Evolutionary conservation across 495 filamentous ascomycete species (phyloP), one percentile per base, ranked within the genome.

Genomic region (Penicillium herquei): DNA sequence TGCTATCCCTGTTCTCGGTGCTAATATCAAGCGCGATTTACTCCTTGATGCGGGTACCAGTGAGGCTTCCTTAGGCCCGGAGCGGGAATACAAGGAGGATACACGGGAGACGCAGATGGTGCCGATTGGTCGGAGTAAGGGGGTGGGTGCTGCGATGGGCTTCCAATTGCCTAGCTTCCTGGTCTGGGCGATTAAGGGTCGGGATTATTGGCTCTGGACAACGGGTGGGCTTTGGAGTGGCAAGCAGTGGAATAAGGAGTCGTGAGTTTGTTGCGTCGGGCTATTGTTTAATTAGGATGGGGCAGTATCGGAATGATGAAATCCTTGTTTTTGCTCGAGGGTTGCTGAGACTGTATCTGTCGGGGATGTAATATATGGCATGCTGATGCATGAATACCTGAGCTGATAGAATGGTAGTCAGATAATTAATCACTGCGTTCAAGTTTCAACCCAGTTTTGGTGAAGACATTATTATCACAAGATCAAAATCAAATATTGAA

Each of bases 131-230:
- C 63, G 58, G 37, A 72, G 63, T 35, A 76, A 73, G 44, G 82
- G 81, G 6, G 81, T 87, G 34, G 84, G 84, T 2, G 78, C 79
- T 2, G 73, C 75, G 2, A 77, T 78, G 63, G 83, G 84, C 0
- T 83, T 59, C 48, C 56, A 59, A 42, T 5, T 86, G 51, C 84
- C 84, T 0, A 78, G 82, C 34, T 77, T 77, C 30, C 51, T 81
- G 43, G 78, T 87, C 6, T 83, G 80, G 76, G 56, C 79, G 65
- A 72, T 85, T 52, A 87, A 87, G 65, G 84, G 84, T 30, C 67
- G 81, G 54, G 81, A 87, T 63, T 87, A 86, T 56, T 80, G 81
- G 73, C 40, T 80, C 26, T 76, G 78, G 67, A 80, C 78, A 37
- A 78, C 76, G 32, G 65, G 59, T 8, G 50, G 52, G n/a, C 47